Base-by-base conservation (phyloP, 2,329 filamentous ascomycete species). In the Pseudogymnoascus sp. region DNA sequence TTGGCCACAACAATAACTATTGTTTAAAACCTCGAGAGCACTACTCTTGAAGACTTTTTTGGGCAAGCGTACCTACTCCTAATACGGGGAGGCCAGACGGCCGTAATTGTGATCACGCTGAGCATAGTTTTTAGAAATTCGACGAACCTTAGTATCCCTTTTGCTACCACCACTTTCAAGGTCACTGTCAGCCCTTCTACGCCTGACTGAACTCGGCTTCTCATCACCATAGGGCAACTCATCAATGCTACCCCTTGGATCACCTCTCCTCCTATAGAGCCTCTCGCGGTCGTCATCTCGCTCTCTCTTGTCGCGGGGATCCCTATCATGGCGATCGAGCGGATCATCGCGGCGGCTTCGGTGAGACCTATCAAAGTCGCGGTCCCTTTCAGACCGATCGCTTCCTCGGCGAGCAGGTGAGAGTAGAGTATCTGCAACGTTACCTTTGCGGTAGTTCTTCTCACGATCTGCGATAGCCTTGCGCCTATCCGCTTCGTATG, bases 391-490 rank as follows among this genome's bases (percentile, higher is more conserved):
- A n/a, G 22, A 35, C 28, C 69, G 68, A 43, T 72, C 70, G 50
- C 67, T 67, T 24, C 46, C 60, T 66, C 71, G 65, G 35, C 72
- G 72, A 31, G 63, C 65, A 41, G 72, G 72, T 61, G 82, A 81
- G 62, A 87, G 74, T 19, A 86, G 76, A 68, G 79, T 84, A 70
- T 87, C 85, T 67, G 88, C 89, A 77, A 86, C 86, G 73, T 83
- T 86, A 50, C 85, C 81, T 78, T 95, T 96, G 75, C 91, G 88
- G 77, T 96, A 96, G 70, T 96, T 93, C 68, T 93, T 89, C 78
- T 98, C 96, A 59, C 96, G 89, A 73, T 96, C 93, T 64, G 93
- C 92, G 72, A 95, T 93, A 46, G 93, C 93, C 75, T 93, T 95
- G 71, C 92, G 89, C 68, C 95, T 87, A 74, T 99, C 95, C 65